Conservation (phyloP, 2,329 filamentous ascomycete species). For the Aspergillus aculeatus region DNA sequence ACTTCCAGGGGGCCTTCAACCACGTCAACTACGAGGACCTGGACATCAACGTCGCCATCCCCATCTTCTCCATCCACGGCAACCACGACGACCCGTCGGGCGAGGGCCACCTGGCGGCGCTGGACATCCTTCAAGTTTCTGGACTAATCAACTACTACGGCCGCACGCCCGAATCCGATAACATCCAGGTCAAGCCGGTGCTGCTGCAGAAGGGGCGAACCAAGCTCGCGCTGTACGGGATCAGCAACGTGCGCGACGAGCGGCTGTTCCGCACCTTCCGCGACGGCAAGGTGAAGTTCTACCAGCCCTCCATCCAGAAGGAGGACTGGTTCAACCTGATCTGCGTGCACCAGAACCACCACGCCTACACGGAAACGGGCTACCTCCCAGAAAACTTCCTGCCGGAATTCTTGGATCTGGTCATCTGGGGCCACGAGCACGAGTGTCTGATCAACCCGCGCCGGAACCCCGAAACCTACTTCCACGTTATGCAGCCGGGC, state of each 20-base stretch:
- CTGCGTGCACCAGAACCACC: constrained; percentile 93
- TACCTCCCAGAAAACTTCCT: constrained; percentile 93
- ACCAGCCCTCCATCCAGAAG: constrained; percentile 74
- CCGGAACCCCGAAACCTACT: constrained; percentile 81
- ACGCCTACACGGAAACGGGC: constrained; percentile 86
- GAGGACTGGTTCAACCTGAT: constrained; percentile 95
- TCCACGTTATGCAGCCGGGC: constrained; percentile 95
- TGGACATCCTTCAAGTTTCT: constrained; percentile 87
- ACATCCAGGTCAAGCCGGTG: constrained; percentile 87
- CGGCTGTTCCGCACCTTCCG: constrained; percentile 90
- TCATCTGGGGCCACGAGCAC: constrained; percentile 97
- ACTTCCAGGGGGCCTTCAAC: constrained; percentile 84
- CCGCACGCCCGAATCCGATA: constrained; percentile 85
- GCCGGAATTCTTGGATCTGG: constrained; percentile 84
- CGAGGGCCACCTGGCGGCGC: constrained; percentile 84
- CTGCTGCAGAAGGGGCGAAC: constrained; percentile 90
- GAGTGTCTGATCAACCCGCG: constrained; percentile 87
- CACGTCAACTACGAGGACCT: constrained; percentile 98
- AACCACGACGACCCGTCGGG: constrained; percentile 99
- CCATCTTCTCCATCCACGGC: constrained; percentile 96
- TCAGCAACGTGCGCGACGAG: constrained; percentile 96
- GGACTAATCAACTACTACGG: constrained; percentile 96
- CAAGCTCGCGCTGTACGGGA: constrained; percentile 86
- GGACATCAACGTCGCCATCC: constrained; percentile 95
- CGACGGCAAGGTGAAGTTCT: constrained; percentile 92